Evolutionary conservation across 768 basidiomycete genomes (phyloP).

Genomic region (Tephrocybe rancida): DNA sequence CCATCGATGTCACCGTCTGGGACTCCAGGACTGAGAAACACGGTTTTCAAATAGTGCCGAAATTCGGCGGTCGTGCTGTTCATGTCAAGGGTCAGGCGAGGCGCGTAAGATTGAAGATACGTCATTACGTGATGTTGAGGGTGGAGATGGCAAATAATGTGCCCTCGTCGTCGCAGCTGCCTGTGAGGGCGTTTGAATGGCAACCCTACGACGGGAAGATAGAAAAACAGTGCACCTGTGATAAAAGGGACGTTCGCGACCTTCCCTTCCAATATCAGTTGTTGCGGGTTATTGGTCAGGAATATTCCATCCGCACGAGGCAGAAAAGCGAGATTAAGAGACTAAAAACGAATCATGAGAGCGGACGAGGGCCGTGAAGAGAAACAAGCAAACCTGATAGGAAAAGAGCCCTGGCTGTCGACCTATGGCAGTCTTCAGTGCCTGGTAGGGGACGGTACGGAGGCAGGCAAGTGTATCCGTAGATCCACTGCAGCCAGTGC

Average conservation of each 20-base stretch:
- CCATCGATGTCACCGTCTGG: slow-evolving; percentile 28
- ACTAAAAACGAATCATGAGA: slow-evolving; percentile 32
- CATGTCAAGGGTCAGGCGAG: not conserved
- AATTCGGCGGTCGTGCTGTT: slow-evolving; percentile 26
- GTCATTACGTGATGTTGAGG: slow-evolving; percentile 47
- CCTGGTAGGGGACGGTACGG: slow-evolving; percentile 36
- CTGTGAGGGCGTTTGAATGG: slow-evolving; percentile 21
- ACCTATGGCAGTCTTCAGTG: slow-evolving; percentile 44
- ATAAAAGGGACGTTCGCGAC: slow-evolving; percentile 53
- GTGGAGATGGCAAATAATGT: slow-evolving; percentile 49
- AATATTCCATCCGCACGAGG: slow-evolving; percentile 54
- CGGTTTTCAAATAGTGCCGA: slow-evolving; percentile 25
- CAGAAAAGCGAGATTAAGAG: slow-evolving; percentile 46
- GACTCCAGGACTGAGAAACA: slow-evolving; percentile 34
- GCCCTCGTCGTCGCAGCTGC: slow-evolving; percentile 62
- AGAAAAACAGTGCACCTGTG: slow-evolving; percentile 34
- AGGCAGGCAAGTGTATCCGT: slow-evolving; percentile 47
- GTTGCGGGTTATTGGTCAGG: slow-evolving; percentile 44
- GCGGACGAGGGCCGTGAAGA: slow-evolving; percentile 12
- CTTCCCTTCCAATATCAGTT: slow-evolving; percentile 41
- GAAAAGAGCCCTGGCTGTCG: slow-evolving; percentile 41
- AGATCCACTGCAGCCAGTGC: slow-evolving; percentile 41
- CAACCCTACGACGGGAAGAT: not conserved
- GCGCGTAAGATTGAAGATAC: not conserved
- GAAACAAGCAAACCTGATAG: slow-evolving; percentile 23